A percentile compares a stretch with the other conserved stretches of the same genome.
Evolutionary conservation across 2,329 filamentous ascomycete species (phyloP).

Genomic region (Coniosporium tulheliwenetii): DNA sequence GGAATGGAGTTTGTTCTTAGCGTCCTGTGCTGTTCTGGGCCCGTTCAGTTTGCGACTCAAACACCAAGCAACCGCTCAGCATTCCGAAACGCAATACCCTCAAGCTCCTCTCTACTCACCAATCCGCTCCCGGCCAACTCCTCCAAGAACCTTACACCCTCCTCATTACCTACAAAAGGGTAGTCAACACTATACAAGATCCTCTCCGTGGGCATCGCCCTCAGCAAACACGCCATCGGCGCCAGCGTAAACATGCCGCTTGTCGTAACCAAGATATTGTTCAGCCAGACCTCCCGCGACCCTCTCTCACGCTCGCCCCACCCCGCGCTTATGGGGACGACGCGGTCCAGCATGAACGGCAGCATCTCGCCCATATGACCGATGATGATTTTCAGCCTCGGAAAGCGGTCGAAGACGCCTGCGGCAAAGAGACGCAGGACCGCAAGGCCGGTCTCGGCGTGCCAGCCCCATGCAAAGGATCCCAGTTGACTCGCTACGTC

Average conservation of each 20-base stretch:
- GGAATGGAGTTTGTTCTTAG: no score
- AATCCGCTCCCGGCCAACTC: constrained; percentile 34
- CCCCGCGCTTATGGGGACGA: constrained; percentile 11
- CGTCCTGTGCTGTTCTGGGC: no score
- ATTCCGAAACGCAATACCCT: constrained; percentile 34
- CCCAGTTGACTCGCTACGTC: constrained; percentile 7
- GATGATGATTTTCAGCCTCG: constrained; percentile 11
- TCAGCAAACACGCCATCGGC: constrained; percentile 27
- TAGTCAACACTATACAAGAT: constrained; percentile 44
- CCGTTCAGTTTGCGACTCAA: not conserved
- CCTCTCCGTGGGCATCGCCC: constrained; percentile 31
- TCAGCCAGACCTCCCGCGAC: constrained; percentile 35
- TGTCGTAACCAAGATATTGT: constrained; percentile 43
- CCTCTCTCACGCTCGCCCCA: constrained; percentile 16
- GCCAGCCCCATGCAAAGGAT: constrained; percentile 1
- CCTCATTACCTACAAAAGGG: constrained; percentile 35
- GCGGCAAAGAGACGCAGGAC: not conserved
- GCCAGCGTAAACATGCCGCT: constrained; percentile 36
- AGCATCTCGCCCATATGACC: constrained; percentile 38
- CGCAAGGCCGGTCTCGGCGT: not conserved
- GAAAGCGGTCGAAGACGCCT: constrained; percentile 2
- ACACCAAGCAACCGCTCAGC: constrained; percentile 26
- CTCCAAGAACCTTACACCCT: constrained; percentile 31
- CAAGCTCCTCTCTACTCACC: constrained; percentile 32
- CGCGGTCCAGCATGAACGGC: constrained; percentile 38